Evolutionary conservation across 2,329 filamentous ascomycete species (phyloP), one percentile per base, ranked within the genome.

Genomic region (Fusarium cicatricum): DNA sequence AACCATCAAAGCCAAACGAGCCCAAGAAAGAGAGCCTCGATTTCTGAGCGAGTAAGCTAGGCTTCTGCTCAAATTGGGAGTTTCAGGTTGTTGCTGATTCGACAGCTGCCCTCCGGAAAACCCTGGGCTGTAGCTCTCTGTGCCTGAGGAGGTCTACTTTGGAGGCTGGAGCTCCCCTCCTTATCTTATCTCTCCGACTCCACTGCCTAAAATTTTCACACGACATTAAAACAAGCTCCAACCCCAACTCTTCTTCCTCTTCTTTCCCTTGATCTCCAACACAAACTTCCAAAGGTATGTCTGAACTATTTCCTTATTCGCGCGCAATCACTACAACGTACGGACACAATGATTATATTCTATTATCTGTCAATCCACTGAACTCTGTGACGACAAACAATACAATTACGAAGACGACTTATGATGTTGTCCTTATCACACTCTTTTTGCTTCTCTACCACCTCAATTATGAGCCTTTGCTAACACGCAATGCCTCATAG

Each of bases 21-120:
- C 82, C 81, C 45, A 91, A 91, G 66, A 80, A 82, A 52, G 87
- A 90, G 62, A 83, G 67, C 11, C 68, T 96, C 43, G 90, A 95
- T 45, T 96, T 96, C 69, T 92, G 70, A 82, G 52, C 46, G 50
- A 32, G 11, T 50, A 19, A 14, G n/a, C 26, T 11, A 23, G 3
- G 46, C 41, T 21, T 29, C 19, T 26, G 11, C 14, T 14, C 11
- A 32, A 32, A 32, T 5, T 14, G 29, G 14, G 14, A 32, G 29
- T n/a, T n/a, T 12, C 29, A 5, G 29, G 12, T 10, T 14, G 28
- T 31, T 23, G 9, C 8, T 42, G 11, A 16, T 29, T 26, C 19
- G 21, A 26, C 23, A 10, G 23, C 23, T 16, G 29, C 3, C 14
- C n/a, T 6, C 29, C 9, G 19, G 12, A 4, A n/a, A 28, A 32